phyloP scores from a whole-genome alignment of 2,329 filamentous ascomycete genomes.

The Aphanoascus verrucosus region DNA sequence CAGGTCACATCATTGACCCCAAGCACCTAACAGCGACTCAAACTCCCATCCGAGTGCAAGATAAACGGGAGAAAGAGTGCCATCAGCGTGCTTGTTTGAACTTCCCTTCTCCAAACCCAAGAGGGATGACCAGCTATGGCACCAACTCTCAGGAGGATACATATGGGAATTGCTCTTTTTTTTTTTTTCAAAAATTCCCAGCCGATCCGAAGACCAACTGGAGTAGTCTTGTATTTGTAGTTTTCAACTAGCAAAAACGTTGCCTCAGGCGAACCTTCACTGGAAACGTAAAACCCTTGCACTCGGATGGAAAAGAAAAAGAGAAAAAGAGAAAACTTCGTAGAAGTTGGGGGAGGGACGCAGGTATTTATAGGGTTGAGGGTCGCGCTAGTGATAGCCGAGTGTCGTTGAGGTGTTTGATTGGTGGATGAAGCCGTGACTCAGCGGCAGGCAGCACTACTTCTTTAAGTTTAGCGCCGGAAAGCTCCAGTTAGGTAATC shows the following conservation, averaged over 20 bases:
- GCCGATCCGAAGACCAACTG: constrained; percentile 56
- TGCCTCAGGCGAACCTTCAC: constrained; percentile 76
- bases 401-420: constrained; percentile 16
- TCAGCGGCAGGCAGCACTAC: neutral
- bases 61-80: neutral
- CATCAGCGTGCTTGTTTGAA: neutral
- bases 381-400: constrained; percentile 15
- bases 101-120: neutral
- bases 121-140: neutral
- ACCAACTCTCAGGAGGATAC: neutral
- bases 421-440: constrained; percentile 9
- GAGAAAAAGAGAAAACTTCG: constrained; percentile 19
- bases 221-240: constrained; percentile 58
- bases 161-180: neutral
- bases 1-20: neutral
- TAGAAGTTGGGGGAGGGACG: constrained; percentile 5
- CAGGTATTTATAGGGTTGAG: constrained; percentile 15
- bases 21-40: neutral
- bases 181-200: constrained; percentile 64
- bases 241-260: constrained; percentile 82
- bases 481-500: neutral
- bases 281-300: constrained; percentile 66
- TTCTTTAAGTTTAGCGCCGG: neutral
- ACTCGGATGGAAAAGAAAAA: constrained; percentile 49
- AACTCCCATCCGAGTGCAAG: neutral